phyloP scores from a whole-genome alignment of 257 asterid genomes.

The Cynanchum wilfordii region DNA sequence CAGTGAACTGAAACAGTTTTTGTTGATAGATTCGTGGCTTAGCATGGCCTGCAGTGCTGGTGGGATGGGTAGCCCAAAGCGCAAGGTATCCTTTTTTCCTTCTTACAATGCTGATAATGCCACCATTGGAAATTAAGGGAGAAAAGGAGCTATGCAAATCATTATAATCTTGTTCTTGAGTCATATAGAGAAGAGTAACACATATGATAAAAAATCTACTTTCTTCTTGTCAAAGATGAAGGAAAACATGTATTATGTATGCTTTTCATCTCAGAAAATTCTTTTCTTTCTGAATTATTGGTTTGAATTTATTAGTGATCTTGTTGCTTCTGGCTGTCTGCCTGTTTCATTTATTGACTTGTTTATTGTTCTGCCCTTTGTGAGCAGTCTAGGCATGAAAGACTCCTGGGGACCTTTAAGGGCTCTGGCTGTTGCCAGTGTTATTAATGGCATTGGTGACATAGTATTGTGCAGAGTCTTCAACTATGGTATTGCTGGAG shows the following conservation, averaged over 20 bases:
- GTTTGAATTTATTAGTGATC: background rate
- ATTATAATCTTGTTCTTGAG: background rate
- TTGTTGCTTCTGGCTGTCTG: background rate
- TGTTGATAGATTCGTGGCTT: constrained; percentile 77
- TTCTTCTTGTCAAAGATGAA: background rate
- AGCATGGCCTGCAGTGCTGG: constrained; percentile 93
- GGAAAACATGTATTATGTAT: background rate
- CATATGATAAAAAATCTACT: background rate
- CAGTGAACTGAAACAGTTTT: constrained; percentile 14
- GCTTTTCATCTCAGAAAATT: background rate
- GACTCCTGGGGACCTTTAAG: constrained; percentile 97
- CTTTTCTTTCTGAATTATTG: background rate
- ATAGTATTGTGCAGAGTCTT: constrained; percentile 73
- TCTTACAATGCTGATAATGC: background rate
- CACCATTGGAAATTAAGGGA: background rate
- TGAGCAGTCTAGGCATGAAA: constrained; percentile 90
- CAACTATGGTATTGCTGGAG: constrained; percentile 95
- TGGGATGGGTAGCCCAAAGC: constrained; percentile 99
- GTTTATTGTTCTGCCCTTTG: constrained; percentile 1
- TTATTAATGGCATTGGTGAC: constrained; percentile 79
- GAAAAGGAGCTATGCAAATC: background rate
- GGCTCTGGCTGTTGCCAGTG: constrained; percentile 87
- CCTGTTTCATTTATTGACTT: constrained; percentile 9
- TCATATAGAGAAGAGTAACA: background rate
- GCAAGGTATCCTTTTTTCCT: constrained; percentile 57